phyloP scores from a whole-genome alignment of 768 basidiomycete species.

The Boletus vermiculosoides region DNA sequence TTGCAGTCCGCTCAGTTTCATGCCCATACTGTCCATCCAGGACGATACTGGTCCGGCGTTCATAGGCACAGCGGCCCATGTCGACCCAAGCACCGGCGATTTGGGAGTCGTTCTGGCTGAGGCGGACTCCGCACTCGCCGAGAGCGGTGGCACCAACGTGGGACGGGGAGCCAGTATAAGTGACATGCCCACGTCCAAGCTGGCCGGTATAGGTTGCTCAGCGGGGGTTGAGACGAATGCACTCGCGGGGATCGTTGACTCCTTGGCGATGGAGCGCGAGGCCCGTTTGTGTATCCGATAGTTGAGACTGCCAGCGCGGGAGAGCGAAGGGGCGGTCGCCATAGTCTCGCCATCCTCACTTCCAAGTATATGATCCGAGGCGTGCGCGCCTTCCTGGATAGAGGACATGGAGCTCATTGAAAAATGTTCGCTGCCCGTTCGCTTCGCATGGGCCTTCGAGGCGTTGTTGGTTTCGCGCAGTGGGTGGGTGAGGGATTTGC shows the following conservation, averaged over 20 bases:
- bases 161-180: conserved; percentile 14
- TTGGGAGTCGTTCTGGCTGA: not conserved
- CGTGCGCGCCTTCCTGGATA: conserved; percentile 27
- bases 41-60: conserved; percentile 35
- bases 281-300: conserved; percentile 14
- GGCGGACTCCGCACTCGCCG: not conserved
- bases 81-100: not conserved
- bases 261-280: not conserved
- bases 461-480: conserved; percentile 16
- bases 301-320: conserved; percentile 19
- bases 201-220: not conserved
- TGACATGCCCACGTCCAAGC: conserved; percentile 13
- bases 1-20: conserved; percentile 59
- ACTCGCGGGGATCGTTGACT: not conserved
- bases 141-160: conserved; percentile 1
- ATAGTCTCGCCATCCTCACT: not conserved
- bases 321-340: conserved; percentile 5
- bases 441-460: conserved; percentile 25
- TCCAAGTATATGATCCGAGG: not conserved
- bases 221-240: not conserved
- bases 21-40: conserved; percentile 61
- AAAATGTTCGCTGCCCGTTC: conserved; percentile 33
- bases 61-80: conserved; percentile 21
- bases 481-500: not conserved
- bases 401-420: conserved; percentile 51